Evolutionary conservation across 108 stramenopile species (phyloP).

Genomic region (Cyclotella atomus): DNA sequence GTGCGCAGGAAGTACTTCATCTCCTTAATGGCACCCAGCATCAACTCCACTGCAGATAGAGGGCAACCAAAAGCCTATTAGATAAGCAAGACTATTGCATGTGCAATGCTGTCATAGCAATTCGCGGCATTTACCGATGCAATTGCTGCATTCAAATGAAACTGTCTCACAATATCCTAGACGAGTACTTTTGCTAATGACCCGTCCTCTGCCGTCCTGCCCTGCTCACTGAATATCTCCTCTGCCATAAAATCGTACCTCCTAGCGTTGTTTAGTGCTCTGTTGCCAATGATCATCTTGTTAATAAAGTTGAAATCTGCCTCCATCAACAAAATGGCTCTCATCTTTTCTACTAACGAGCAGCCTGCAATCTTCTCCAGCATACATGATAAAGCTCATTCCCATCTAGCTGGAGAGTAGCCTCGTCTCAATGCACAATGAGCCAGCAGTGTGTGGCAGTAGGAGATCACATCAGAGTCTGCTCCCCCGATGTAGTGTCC

Average conservation of each 20-base stretch:
- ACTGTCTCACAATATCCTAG: conserved; percentile 1
- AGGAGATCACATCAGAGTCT: neutral
- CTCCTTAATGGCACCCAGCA: conserved; percentile 14
- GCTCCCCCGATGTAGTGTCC: conserved; percentile 1
- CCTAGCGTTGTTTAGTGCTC: conserved; percentile 19
- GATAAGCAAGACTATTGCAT: conserved; percentile 1
- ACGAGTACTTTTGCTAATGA: neutral
- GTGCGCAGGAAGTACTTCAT: conserved; percentile 14
- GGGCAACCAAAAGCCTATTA: conserved; percentile 11
- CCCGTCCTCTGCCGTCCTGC: conserved; percentile 12
- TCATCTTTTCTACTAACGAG: conserved; percentile 1
- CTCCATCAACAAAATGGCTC: conserved; percentile 29
- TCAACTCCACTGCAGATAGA: neutral
- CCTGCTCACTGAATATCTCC: conserved; percentile 21
- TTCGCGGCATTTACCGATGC: conserved; percentile 13
- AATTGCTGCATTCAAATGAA: neutral
- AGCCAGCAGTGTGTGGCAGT: conserved; percentile 11
- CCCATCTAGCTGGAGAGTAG: neutral
- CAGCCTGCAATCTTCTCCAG: neutral
- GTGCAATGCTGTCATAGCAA: conserved; percentile 15
- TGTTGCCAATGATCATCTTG: conserved; percentile 5
- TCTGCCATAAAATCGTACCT: conserved; percentile 5
- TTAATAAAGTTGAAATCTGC: conserved; percentile 18
- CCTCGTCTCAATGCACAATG: neutral
- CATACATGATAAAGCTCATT: conserved; percentile 1